phyloP scores from a whole-genome alignment of 2,329 filamentous ascomycete species.

The Rhynchosporium agropyri region DNA sequence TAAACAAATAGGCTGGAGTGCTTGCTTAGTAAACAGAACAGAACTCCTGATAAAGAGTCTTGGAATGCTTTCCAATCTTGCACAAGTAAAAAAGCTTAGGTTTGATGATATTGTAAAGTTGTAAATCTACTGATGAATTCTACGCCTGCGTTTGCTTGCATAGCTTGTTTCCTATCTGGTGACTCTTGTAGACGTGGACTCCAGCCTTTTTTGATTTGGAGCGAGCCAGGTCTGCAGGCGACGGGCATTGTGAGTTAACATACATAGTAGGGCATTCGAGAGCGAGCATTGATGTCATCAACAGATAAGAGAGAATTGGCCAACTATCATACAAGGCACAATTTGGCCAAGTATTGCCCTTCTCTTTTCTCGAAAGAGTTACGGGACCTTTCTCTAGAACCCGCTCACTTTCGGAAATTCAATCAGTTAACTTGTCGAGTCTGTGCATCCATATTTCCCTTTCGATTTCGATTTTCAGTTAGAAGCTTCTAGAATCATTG shows the following conservation, averaged over 20 bases:
- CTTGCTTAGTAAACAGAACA: neutral
- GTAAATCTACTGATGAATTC: too few relatives aligned
- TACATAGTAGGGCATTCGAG: neutral
- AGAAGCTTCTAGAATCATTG: conserved; percentile 23
- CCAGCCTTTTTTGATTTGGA: conserved; percentile 11
- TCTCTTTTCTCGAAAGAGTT: too few relatives aligned
- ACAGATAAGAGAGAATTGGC: neutral
- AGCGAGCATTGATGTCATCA: conserved; percentile 2
- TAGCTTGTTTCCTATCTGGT: neutral
- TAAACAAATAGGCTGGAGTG: neutral
- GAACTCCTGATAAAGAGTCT: neutral
- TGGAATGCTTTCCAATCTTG: neutral
- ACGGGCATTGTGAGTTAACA: conserved; percentile 1
- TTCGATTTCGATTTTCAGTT: neutral
- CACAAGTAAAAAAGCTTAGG: too few relatives aligned
- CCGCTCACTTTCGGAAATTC: too few relatives aligned
- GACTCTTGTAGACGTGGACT: conserved; percentile 8
- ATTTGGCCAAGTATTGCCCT: too few relatives aligned
- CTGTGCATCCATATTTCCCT: too few relatives aligned
- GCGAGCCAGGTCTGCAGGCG: conserved; percentile 15
- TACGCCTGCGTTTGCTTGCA: neutral
- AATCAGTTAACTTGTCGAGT: too few relatives aligned
- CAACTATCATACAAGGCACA: too few relatives aligned
- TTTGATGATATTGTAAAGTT: neutral
- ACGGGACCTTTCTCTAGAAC: too few relatives aligned